Conservation (phyloP, 345 rosid species). For the Aquilaria malaccensis region DNA sequence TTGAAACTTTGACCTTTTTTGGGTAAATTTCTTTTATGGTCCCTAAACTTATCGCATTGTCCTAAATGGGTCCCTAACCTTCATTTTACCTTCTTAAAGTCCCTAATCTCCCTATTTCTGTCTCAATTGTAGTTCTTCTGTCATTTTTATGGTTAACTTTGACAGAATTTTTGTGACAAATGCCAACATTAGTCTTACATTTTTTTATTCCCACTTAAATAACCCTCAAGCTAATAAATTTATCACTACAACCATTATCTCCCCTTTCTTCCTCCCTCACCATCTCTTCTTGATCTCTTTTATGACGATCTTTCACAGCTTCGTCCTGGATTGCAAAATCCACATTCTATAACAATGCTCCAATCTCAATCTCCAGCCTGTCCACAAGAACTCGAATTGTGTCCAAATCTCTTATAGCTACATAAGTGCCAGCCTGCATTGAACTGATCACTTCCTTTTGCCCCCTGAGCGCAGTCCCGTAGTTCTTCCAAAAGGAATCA, state of each 20-base stretch:
- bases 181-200: too few relatives aligned
- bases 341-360: conserved; percentile 39
- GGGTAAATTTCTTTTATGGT: too few relatives aligned
- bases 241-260: conserved; percentile 6
- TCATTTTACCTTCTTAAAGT: too few relatives aligned
- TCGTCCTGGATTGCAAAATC: conserved; percentile 53
- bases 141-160: too few relatives aligned
- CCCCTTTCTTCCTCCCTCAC: conserved; percentile 67
- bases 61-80: too few relatives aligned
- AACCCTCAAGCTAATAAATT: too few relatives aligned
- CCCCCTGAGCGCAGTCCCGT: conserved; percentile 61
- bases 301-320: conserved; percentile 49
- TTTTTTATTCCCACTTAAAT: too few relatives aligned
- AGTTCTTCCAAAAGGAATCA: conserved; percentile 76
- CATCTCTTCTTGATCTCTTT: conserved; percentile 61
- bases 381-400: conserved; percentile 57
- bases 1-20: too few relatives aligned
- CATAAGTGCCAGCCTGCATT: conserved; percentile 72
- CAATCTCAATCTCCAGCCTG: conserved; percentile 60
- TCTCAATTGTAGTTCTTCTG: too few relatives aligned
- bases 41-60: too few relatives aligned
- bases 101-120: too few relatives aligned
- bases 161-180: too few relatives aligned
- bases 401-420: conserved; percentile 78
- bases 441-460: conserved; percentile 61